Evolutionary conservation across 1,284 basidiomycete genomes (phyloP).

Genomic region (Ustilago curta): DNA sequence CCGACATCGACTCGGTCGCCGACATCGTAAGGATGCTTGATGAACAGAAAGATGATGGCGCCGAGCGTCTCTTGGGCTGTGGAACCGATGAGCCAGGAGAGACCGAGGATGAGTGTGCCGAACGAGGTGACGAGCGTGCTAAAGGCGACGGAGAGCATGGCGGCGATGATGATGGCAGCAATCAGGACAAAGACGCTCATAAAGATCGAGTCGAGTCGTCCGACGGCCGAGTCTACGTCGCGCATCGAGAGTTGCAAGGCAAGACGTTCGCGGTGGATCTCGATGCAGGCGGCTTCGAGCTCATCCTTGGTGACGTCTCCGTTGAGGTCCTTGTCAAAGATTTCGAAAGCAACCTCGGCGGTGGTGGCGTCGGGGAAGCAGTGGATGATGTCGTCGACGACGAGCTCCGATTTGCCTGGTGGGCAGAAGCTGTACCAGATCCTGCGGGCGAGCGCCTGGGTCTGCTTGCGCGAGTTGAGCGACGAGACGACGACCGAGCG

Average conservation of each 20-base stretch:
- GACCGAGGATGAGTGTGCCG: constrained; percentile 83
- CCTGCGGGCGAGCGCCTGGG: constrained; percentile 83
- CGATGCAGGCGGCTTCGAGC: constrained; percentile 80
- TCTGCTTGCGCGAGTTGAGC: constrained; percentile 75
- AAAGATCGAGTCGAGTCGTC: constrained; percentile 73
- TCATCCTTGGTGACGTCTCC: constrained; percentile 82
- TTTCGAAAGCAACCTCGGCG: constrained; percentile 74
- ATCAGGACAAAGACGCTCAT: constrained; percentile 74
- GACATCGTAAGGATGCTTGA: constrained; percentile 86
- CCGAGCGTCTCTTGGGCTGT: constrained; percentile 77
- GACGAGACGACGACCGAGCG: constrained; percentile 47
- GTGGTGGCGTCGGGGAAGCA: constrained; percentile 74
- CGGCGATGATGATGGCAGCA: constrained; percentile 75
- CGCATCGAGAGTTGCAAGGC: constrained; percentile 88
- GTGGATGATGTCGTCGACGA: constrained; percentile 79
- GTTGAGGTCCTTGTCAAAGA: constrained; percentile 87
- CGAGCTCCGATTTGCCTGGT: constrained; percentile 70
- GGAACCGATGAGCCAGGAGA: constrained; percentile 88
- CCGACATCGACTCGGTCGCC: constrained; percentile 75
- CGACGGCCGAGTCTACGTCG: constrained; percentile 83
- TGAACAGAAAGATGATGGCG: constrained; percentile 86
- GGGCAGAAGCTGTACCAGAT: constrained; percentile 88
- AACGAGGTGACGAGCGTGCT: constrained; percentile 82
- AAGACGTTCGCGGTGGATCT: constrained; percentile 85
- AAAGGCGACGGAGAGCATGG: constrained; percentile 76